Evolutionary conservation across 495 filamentous ascomycete genomes (phyloP).

Genomic region (Trichoderma virens): DNA sequence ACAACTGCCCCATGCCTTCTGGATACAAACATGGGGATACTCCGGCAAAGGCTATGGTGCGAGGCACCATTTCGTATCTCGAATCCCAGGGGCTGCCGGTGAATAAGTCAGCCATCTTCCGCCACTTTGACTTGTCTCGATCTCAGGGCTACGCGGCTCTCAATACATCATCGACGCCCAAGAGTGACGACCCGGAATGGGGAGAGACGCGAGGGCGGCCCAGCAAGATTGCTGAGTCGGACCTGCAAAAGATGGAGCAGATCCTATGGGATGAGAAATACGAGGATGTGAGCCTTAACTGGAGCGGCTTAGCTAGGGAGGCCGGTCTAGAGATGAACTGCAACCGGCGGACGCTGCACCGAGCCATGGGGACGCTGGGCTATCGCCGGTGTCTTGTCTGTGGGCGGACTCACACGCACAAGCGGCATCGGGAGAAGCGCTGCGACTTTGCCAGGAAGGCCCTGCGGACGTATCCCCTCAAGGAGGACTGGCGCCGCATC

Average conservation of each 20-base stretch:
- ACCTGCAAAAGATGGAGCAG: slow-evolving; percentile 10
- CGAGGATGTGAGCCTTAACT: slow-evolving; percentile 11
- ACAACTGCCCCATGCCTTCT: neutral
- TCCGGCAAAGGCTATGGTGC: slow-evolving; percentile 10
- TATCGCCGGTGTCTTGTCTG: slow-evolving; percentile 8
- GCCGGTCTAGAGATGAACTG: slow-evolving; percentile 7
- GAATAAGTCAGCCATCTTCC: slow-evolving; percentile 11
- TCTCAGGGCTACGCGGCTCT: slow-evolving; percentile 11
- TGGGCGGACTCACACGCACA: neutral
- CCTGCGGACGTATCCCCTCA: neutral
- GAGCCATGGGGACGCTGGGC: slow-evolving; percentile 2
- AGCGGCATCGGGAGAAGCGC: slow-evolving; percentile 9
- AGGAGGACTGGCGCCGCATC: slow-evolving; percentile 6
- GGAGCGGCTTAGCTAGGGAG: slow-evolving; percentile 5
- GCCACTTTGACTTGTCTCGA: slow-evolving; percentile 9
- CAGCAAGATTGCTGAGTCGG: slow-evolving; percentile 6
- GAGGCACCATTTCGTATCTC: slow-evolving; percentile 12
- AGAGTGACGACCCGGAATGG: slow-evolving; percentile 9
- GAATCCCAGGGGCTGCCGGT: slow-evolving; percentile 11
- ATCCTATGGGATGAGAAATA: slow-evolving; percentile 9
- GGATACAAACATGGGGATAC: slow-evolving; percentile 12
- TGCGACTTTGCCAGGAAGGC: neutral
- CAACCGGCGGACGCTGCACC: slow-evolving; percentile 11
- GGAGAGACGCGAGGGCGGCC: slow-evolving; percentile 10
- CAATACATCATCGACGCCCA: neutral